These are phyloP conservation scores for Melastoma candidum DNA, from an alignment of 441 rosid genomes.

Conservation along the genomic window DNA sequence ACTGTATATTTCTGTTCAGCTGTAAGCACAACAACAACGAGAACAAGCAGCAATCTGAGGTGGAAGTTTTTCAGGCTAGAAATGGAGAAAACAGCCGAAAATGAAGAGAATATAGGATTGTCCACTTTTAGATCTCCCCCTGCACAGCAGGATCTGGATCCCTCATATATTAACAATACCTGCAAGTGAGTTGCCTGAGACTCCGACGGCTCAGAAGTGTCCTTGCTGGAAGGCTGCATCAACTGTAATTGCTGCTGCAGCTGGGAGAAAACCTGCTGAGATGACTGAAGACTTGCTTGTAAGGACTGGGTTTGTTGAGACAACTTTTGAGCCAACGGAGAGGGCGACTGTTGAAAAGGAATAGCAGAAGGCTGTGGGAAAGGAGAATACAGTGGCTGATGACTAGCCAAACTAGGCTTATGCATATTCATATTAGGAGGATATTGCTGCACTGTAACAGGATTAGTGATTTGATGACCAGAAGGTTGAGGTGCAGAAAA, in stretches of 20 bases:
- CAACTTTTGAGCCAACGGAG: constrained; percentile 85
- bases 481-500: constrained; percentile 45
- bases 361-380: constrained; percentile 53
- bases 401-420: constrained; percentile 35
- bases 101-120: no score
- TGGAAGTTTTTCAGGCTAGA: no score
- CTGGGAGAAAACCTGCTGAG: constrained; percentile 93
- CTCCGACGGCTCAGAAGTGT: constrained; percentile 25
- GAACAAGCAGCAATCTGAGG: neutral
- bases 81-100: no score
- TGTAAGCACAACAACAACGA: constrained; percentile 24
- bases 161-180: constrained; percentile 32
- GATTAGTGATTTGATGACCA: constrained; percentile 37
- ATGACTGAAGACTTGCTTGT: constrained; percentile 87
- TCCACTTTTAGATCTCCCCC: no score
- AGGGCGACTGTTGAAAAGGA: constrained; percentile 79
- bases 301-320: constrained; percentile 87
- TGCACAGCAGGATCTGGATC: neutral
- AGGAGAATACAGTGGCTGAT: constrained; percentile 38
- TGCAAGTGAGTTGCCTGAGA: constrained; percentile 56
- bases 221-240: constrained; percentile 79
- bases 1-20: constrained; percentile 55
- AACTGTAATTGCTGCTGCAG: constrained; percentile 87
- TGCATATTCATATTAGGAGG: constrained; percentile 41
- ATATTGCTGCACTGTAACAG: constrained; percentile 34